Percentiles rank a stretch among this genome's conserved stretches.
Evolutionary conservation across 129 eudicot genomes (phyloP).

Genomic region (Flaveria trinervia): DNA sequence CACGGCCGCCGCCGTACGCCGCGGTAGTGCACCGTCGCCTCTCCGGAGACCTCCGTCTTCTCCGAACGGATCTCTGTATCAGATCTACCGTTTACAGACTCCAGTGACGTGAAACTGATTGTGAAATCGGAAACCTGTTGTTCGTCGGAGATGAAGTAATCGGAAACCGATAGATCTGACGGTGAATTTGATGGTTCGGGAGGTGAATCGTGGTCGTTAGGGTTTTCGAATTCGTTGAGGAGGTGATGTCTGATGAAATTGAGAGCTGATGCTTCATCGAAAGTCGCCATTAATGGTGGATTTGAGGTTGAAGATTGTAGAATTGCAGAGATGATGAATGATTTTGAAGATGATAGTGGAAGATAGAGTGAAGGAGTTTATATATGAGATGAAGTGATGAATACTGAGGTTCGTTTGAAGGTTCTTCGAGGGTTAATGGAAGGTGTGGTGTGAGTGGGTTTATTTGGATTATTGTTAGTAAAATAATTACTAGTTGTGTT

Average conservation of each 20-base stretch:
- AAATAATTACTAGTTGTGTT: not conserved
- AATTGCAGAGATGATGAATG: not conserved
- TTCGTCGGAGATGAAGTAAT: constrained; percentile 19
- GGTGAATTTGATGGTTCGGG: constrained; percentile 10
- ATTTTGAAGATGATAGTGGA: constrained; percentile 14
- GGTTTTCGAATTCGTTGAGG: constrained; percentile 18
- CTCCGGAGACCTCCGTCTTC: not conserved
- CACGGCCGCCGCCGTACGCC: constrained; percentile 36
- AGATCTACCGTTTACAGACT: not conserved
- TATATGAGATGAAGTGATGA: not conserved
- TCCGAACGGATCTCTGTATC: not conserved
- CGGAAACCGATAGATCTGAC: constrained; percentile 28
- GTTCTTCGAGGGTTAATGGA: not conserved
- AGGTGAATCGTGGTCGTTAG: not conserved
- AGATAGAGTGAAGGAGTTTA: constrained; percentile 21
- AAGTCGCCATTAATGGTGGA: constrained; percentile 10
- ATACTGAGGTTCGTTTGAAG: not conserved
- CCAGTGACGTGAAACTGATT: not conserved
- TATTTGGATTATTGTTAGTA: not conserved
- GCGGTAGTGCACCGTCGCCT: constrained; percentile 26
- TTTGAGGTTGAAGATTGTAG: no score
- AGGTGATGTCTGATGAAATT: constrained; percentile 32
- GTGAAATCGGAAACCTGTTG: not conserved
- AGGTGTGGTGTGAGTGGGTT: constrained; percentile 2
- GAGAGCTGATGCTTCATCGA: constrained; percentile 29